Percentiles rank a stretch among this genome's conserved stretches.
phyloP scores from a whole-genome alignment of 1,284 basidiomycete genomes.

The Ustilago cynodontis region DNA sequence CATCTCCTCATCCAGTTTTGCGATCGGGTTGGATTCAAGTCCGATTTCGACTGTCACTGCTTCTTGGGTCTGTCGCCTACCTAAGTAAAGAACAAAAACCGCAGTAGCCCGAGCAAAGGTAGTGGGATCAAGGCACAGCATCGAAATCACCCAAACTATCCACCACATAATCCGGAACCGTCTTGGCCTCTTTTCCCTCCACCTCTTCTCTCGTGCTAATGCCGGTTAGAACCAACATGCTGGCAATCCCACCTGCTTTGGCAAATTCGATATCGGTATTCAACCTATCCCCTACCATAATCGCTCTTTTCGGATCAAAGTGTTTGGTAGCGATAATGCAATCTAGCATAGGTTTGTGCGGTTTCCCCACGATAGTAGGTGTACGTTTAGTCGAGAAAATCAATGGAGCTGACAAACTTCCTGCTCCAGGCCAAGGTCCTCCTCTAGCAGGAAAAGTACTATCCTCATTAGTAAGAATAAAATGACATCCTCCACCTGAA shows the following conservation, averaged over 20 bases:
- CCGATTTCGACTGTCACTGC: no score
- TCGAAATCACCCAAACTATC: constrained; percentile 64
- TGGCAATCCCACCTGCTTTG: constrained; percentile 83
- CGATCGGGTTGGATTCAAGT: no score
- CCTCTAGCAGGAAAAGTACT: constrained; percentile 85
- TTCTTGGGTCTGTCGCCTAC: no score
- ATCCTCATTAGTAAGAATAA: constrained; percentile 94
- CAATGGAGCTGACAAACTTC: constrained; percentile 85
- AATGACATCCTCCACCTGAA: constrained; percentile 81
- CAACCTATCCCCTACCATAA: constrained; percentile 96
- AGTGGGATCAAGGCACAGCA: constrained; percentile 37
- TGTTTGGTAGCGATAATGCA: constrained; percentile 85
- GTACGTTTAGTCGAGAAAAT: constrained; percentile 77
- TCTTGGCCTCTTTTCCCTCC: constrained; percentile 73
- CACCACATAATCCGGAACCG: constrained; percentile 65
- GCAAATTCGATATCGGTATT: constrained; percentile 96
- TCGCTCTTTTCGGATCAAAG: constrained; percentile 80
- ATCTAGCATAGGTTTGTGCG: constrained; percentile 90
- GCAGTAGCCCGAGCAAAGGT: no score
- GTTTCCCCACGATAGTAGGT: constrained; percentile 90
- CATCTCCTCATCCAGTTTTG: no score
- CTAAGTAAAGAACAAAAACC: no score
- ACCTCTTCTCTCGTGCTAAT: constrained; percentile 66
- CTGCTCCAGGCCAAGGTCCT: constrained; percentile 83
- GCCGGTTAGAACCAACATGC: constrained; percentile 93